These are phyloP conservation scores for Sonneratia alba DNA, from an alignment of 345 rosid genomes.

Conservation along the genomic window DNA sequence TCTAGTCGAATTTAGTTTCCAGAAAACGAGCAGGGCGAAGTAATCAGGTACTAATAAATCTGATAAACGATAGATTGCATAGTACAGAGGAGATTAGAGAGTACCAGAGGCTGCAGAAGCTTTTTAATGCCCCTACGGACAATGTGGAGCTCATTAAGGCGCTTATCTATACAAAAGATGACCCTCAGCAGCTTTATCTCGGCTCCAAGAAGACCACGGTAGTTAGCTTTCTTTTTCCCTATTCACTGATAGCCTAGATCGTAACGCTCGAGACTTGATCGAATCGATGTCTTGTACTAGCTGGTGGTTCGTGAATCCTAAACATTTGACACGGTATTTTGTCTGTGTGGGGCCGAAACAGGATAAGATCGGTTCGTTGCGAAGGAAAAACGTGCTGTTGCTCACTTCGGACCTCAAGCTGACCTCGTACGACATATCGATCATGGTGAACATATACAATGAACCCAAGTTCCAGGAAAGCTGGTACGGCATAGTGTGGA, in stretches of 20 bases:
- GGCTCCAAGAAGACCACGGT: constrained; percentile 35
- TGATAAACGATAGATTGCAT: not conserved
- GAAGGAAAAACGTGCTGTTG: constrained; percentile 58
- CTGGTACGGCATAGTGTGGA: constrained; percentile 70
- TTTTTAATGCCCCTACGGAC: constrained; percentile 27
- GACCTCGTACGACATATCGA: constrained; percentile 37
- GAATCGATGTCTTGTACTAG: not conserved
- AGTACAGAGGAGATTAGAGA: constrained; percentile 33
- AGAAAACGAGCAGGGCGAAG: not conserved
- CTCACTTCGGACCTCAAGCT: constrained; percentile 63
- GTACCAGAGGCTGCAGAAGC: constrained; percentile 22
- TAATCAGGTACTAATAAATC: not conserved
- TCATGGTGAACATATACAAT: constrained; percentile 40
- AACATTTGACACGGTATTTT: not conserved
- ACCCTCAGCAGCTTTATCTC: constrained; percentile 31
- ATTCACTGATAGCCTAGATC: not conserved
- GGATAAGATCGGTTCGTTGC: constrained; percentile 60
- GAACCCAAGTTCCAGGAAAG: constrained; percentile 37
- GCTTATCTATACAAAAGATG: constrained; percentile 32
- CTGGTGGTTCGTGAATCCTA: not conserved
- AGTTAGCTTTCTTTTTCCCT: not conserved
- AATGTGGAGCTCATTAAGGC: constrained; percentile 38
- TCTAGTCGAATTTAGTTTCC: not conserved
- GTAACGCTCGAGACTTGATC: not conserved
- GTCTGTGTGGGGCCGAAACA: constrained; percentile 1